Base-by-base conservation (phyloP, 352 stramenopile genomes). In the Globisporangium rhizosaccharum region DNA sequence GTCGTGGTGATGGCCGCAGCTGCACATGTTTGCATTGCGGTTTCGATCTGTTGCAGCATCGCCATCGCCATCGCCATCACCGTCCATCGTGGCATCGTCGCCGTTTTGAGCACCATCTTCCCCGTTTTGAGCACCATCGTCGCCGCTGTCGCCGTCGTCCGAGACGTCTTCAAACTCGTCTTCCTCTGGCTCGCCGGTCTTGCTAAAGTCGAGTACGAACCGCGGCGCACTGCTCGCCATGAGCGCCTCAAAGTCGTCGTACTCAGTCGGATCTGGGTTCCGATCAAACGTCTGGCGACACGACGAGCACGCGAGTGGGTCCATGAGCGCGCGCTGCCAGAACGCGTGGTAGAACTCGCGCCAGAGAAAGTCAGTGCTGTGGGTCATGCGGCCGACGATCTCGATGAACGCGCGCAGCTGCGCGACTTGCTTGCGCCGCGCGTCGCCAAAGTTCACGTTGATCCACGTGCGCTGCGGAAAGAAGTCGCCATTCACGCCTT, bases 401-500 rank as follows among this genome's bases (percentile, higher is more conserved):
- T 55, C 49, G 14, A 54, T 39, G 49, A 54, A 11, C 28, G 49
- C 49, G 30, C 49, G 49, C 26, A 53, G 26, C 7, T 53, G 49
- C 26, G 6, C 23, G 7, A 23, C 15, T 26, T 45, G 28, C 3
- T 17, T 25, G 33, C 28, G 26, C 25, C 12, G 37, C 9, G 50
- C 30, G 30, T 9, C 17, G 15, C 33, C 25, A 37, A 54, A 20
- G 30, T 54, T 25, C 15, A 41, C 11, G 30, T 25, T 10, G 17
- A 54, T 42, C 50, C 50, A 54, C 50, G 50, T 54, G 28, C 41
- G 25, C 47, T 51, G 47, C 20, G 47, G 47, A 17, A 30, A 51
- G 47, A 18, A 51, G 47, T 44, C 37, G 3, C 28, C 47, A 20
- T 5, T 51, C 20, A 20, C n/a, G 56, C 62, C 56, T n/a, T 10